A percentile compares a stretch with the other conserved stretches of the same genome.
phyloP scores from a whole-genome alignment of 192 early-diverging fungal genomes.

The Radiomyces spectabilis region DNA sequence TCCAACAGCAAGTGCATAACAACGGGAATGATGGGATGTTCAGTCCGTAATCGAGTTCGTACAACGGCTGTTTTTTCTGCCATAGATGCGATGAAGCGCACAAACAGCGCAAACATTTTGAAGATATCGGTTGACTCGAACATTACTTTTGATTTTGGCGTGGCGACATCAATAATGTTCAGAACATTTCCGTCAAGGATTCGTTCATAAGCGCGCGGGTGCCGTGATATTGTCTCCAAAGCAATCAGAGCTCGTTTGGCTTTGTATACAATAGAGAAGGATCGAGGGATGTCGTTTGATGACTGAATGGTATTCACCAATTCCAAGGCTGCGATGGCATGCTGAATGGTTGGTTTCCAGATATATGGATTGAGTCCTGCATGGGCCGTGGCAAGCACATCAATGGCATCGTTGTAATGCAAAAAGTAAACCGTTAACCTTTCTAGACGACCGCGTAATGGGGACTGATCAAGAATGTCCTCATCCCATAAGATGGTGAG shows the following conservation, averaged over 20 bases:
- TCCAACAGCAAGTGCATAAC: not conserved
- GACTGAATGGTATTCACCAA: too few species aligned
- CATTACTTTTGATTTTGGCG: too few species aligned
- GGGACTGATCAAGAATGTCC: not conserved
- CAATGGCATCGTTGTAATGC: slow-evolving; percentile 3
- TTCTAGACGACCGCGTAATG: not conserved
- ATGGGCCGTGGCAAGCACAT: not conserved
- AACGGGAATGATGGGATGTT: not conserved
- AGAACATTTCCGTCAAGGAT: not conserved
- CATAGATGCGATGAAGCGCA: not conserved
- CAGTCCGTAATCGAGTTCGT: not conserved
- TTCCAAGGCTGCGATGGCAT: not conserved
- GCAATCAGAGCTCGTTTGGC: slow-evolving; percentile 1
- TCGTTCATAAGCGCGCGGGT: slow-evolving; percentile 5
- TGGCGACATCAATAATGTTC: not conserved
- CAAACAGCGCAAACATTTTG: not conserved
- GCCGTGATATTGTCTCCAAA: not conserved
- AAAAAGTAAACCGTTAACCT: not conserved
- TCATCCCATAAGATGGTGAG: not conserved
- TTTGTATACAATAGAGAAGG: not conserved
- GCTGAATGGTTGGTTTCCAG: slow-evolving; percentile 3
- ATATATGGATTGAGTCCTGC: not conserved
- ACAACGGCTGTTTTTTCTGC: not conserved
- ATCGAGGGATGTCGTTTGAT: too few species aligned
- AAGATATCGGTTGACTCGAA: not conserved